phyloP scores from a whole-genome alignment of 371 early-diverging fungal genomes.

The Rhizopus delemar region DNA sequence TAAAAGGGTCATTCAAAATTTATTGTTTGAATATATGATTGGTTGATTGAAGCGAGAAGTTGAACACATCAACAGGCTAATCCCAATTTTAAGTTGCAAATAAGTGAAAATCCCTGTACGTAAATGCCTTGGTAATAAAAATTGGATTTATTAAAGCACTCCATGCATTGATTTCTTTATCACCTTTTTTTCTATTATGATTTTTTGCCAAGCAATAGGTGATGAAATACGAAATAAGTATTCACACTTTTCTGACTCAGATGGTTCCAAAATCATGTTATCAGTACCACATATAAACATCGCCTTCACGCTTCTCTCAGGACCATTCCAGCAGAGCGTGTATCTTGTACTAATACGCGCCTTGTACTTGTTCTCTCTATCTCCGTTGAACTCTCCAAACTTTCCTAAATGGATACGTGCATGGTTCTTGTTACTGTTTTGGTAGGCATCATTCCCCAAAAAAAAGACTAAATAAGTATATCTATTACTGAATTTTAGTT shows the following conservation, averaged over 20 bases:
- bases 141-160: conserved; percentile 11
- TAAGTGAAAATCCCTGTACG: no score
- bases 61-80: no score
- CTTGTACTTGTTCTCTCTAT: conserved; percentile 23
- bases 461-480: conserved; percentile 86
- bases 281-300: conserved; percentile 67
- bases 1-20: no score
- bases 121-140: no score
- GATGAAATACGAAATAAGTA: conserved; percentile 73
- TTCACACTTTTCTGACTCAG: conserved; percentile 94
- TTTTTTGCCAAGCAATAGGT: conserved; percentile 73
- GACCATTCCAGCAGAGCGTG: conserved; percentile 92
- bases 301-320: conserved; percentile 65
- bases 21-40: no score
- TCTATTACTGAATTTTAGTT: conserved; percentile 26
- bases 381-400: conserved; percentile 35
- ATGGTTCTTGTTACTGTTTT: conserved; percentile 65
- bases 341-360: conserved; percentile 71
- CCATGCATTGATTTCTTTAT: conserved; percentile 18
- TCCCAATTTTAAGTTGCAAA: no score
- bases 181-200: neutral
- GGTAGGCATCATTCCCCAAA: conserved; percentile 67
- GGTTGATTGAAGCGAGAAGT: no score
- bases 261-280: conserved; percentile 66
- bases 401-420: conserved; percentile 66